phyloP scores from a whole-genome alignment of 1,284 basidiomycete genomes.

The Cryptococcus wingfieldii region DNA sequence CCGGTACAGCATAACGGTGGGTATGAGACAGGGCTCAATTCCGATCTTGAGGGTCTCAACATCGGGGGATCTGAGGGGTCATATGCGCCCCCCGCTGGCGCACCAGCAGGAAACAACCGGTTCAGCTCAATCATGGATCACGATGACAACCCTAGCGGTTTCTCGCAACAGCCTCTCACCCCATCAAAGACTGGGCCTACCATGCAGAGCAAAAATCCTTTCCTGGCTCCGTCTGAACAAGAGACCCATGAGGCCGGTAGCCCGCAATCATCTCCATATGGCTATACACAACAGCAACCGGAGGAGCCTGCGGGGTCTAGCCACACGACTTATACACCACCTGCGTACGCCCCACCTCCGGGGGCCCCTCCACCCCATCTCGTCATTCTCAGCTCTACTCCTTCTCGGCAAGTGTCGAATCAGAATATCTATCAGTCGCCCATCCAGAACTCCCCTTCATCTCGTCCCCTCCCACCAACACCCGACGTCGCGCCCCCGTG shows the following conservation, averaged over 20 bases:
- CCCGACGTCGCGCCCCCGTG: neutral
- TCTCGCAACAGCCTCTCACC: conserved; percentile 9
- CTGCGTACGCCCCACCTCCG: conserved; percentile 54
- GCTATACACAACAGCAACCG: neutral
- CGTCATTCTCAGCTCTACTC: conserved; percentile 6
- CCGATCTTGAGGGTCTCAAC: conserved; percentile 9
- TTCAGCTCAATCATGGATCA: conserved; percentile 10
- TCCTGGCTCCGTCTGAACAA: conserved; percentile 64
- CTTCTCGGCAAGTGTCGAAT: neutral
- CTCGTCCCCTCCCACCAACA: conserved; percentile 10
- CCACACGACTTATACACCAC: conserved; percentile 9
- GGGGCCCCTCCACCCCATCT: conserved; percentile 53
- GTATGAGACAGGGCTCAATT: neutral
- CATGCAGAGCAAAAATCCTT: conserved; percentile 43
- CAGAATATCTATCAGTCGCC: neutral
- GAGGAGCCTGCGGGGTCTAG: conserved; percentile 21
- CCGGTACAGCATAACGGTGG: too few species aligned
- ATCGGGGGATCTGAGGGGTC: conserved; percentile 3
- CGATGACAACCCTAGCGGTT: conserved; percentile 3
- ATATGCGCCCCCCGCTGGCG: neutral
- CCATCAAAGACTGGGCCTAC: conserved; percentile 22
- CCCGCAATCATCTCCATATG: neutral
- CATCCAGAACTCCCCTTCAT: neutral
- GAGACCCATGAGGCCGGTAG: conserved; percentile 41
- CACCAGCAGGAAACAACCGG: neutral